These are phyloP conservation scores for Metschnikowia borealis DNA, from an alignment of 805 yeast species.

Conservation along the genomic window DNA sequence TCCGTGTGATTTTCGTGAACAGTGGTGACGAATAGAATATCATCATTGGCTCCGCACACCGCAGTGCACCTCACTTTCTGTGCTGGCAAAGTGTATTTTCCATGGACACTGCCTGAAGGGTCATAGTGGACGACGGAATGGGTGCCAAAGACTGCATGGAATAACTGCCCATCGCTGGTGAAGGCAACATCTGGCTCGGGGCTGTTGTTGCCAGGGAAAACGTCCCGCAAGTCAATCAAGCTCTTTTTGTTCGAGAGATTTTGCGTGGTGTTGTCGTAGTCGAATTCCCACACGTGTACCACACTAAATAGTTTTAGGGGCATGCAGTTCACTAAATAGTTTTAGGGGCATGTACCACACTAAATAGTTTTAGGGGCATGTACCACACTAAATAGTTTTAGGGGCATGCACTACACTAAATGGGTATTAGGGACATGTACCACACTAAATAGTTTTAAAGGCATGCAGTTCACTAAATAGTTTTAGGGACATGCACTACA, in stretches of 20 bases:
- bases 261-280: constrained; percentile 30
- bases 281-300: constrained; percentile 36
- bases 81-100: constrained; percentile 53
- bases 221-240: constrained; percentile 20
- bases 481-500: too few relatives aligned
- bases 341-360: too few relatives aligned
- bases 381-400: too few relatives aligned
- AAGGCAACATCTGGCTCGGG: constrained; percentile 76
- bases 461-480: too few relatives aligned
- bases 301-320: too few relatives aligned
- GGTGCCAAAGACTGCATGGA: constrained; percentile 65
- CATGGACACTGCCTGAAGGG: constrained; percentile 46
- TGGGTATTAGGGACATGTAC: too few relatives aligned
- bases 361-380: too few relatives aligned
- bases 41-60: constrained; percentile 49
- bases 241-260: constrained; percentile 26
- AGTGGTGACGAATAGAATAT: constrained; percentile 64
- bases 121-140: constrained; percentile 52
- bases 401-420: too few relatives aligned
- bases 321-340: too few relatives aligned
- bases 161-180: constrained; percentile 52
- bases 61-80: constrained; percentile 64
- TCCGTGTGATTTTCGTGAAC: constrained; percentile 52
- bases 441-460: too few relatives aligned
- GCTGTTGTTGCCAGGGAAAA: constrained; percentile 24